phyloP scores from a whole-genome alignment of 257 asterid genomes.

The Lycium barbarum region DNA sequence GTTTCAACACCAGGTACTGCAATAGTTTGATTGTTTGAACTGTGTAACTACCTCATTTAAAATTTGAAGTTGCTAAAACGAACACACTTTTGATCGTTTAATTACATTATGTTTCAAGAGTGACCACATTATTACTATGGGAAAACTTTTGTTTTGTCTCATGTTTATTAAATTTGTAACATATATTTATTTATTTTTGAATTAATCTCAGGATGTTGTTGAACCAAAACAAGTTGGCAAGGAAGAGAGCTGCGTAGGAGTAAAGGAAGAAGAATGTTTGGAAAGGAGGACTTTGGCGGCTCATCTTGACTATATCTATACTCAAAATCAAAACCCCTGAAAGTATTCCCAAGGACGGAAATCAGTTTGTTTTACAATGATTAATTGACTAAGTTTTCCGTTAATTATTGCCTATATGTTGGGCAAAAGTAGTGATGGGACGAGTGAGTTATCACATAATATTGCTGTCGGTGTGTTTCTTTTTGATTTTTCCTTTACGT shows the following conservation, averaged over 20 bases:
- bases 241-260: slow-evolving; percentile 57
- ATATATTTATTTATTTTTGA: background rate
- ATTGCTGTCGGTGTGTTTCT: slow-evolving; percentile 8
- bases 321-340: slow-evolving; percentile 47
- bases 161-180: background rate
- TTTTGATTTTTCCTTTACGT: background rate
- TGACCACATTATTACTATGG: background rate
- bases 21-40: background rate
- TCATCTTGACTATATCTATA: slow-evolving; percentile 73
- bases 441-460: background rate
- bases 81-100: too few relatives aligned
- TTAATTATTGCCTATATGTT: background rate
- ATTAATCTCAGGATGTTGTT: slow-evolving; percentile 27
- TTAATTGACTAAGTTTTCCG: background rate
- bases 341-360: background rate
- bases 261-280: slow-evolving; percentile 60
- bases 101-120: too few relatives aligned
- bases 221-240: slow-evolving; percentile 12
- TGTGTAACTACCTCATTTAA: background rate
- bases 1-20: slow-evolving; percentile 32
- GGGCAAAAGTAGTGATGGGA: background rate
- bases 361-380: background rate
- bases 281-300: slow-evolving; percentile 70
- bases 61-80: background rate
- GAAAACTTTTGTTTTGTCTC: background rate